Evolutionary conservation across 768 basidiomycete species (phyloP), one percentile per base, ranked within the genome.

Genomic region (Trametopsis cervina): DNA sequence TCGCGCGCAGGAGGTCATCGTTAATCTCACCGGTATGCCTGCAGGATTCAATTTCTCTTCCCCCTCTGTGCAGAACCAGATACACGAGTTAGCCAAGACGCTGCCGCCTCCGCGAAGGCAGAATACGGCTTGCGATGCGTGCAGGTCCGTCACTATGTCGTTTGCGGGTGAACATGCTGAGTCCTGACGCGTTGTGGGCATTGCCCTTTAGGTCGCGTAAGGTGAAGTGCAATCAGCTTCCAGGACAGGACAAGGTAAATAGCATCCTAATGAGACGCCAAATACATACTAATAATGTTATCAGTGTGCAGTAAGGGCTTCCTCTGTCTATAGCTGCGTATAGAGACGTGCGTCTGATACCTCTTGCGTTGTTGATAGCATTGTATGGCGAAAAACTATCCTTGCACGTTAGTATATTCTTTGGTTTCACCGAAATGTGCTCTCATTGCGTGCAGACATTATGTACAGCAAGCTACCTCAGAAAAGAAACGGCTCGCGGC

Each of bases 81-180:
- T 88, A 46, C 84, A 87, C 59, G 86, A 89, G 59, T 76, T 86
- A 29, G 83, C 84, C 45, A 86, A 85, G 69, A 77, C 82, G 0
- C 75, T 87, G 0, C 85, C 89, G 1, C 85, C 87, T n/a, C 86
- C 89, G 4, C 72, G 91, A 49, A 91, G 90, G 63, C 91, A 93
- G 68, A 94, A 94, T 62, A 88, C 89, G 18, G 91, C 92, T 22
- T 94, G 91, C 66, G 91, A 94, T 71, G 86, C 86, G 44, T 94
- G 91, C 80, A 85, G 86, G 86, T 84, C 5, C 50, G 69, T 54
- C 47, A 37, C 10, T 27, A 42, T 33, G 46, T 20, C 15, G 18
- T 3, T 26, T 40, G 55, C 56, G 49, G 53, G 51, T 55, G 35
- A 24, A n/a, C 9, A 21, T 15, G 21, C 48, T 50, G 54, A 43